phyloP scores from a whole-genome alignment of 768 basidiomycete genomes.

The Exidia glandulosa region DNA sequence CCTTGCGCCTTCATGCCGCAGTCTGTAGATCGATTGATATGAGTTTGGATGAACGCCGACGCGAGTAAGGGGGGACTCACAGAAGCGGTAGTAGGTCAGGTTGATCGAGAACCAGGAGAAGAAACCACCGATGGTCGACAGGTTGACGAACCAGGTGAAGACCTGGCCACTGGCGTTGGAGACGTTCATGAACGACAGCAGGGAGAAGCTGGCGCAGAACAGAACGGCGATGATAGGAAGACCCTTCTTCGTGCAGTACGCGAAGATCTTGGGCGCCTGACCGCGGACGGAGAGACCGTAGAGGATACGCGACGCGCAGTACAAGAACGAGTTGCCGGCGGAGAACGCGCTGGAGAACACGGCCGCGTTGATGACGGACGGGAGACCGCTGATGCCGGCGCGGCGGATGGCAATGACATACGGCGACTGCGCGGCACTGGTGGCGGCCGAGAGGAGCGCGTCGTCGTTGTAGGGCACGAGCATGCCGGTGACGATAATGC shows the following conservation, averaged over 20 bases:
- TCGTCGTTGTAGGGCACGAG: conserved; percentile 60
- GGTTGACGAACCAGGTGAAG: conserved; percentile 33
- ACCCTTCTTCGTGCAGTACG: conserved; percentile 37
- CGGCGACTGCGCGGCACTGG: conserved; percentile 68
- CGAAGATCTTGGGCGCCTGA: conserved; percentile 30
- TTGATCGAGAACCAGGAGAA: conserved; percentile 59
- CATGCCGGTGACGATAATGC: conserved; percentile 67
- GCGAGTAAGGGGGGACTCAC: conserved; percentile 30
- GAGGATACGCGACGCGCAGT: conserved; percentile 17
- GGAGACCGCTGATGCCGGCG: conserved; percentile 53
- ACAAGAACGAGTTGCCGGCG: conserved; percentile 9
- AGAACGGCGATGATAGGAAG: conserved; percentile 34
- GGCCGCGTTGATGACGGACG: conserved; percentile 60
- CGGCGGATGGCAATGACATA: conserved; percentile 74
- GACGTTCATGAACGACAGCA: conserved; percentile 55
- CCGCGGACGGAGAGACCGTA: conserved; percentile 27
- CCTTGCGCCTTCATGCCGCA: conserved; percentile 19
- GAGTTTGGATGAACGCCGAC: not conserved
- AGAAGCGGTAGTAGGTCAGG: conserved; percentile 62
- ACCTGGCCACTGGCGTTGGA: conserved; percentile 43
- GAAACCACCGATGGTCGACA: conserved; percentile 53
- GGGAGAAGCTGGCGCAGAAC: conserved; percentile 27
- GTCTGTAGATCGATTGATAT: not conserved
- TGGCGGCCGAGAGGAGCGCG: conserved; percentile 35
- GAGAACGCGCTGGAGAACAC: conserved; percentile 37